Conservation (phyloP, 2,329 filamentous ascomycete species). For the Tricladium varicosporioides region DNA sequence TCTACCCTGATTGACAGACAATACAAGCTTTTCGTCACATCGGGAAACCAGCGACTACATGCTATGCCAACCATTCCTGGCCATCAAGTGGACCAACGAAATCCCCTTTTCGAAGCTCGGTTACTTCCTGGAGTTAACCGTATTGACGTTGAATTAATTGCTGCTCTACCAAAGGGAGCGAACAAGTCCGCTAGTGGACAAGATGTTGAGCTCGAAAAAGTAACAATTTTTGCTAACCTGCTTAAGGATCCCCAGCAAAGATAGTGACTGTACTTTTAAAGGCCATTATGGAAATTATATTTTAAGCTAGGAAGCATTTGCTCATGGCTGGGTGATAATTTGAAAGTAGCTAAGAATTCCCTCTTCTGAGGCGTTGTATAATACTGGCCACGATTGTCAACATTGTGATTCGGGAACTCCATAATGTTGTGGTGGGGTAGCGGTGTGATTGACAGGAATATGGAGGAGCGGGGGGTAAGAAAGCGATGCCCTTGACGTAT, state of each 20-base stretch:
- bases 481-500: too few relatives aligned
- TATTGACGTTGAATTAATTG: slow-evolving; percentile 75
- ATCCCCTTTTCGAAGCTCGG: slow-evolving; percentile 72
- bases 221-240: slow-evolving; percentile 74
- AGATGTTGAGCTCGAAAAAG: slow-evolving; percentile 73
- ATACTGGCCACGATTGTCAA: background rate
- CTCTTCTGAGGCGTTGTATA: background rate
- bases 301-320: background rate
- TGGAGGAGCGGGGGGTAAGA: too few relatives aligned
- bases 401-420: too few relatives aligned
- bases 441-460: too few relatives aligned
- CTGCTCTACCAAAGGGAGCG: slow-evolving; percentile 61
- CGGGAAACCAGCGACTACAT: slow-evolving; percentile 61
- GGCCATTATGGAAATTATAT: background rate
- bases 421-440: too few relatives aligned
- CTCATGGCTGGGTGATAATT: background rate
- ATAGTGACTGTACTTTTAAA: slow-evolving; percentile 1
- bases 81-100: slow-evolving; percentile 51
- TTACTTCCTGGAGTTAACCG: slow-evolving; percentile 72
- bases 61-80: slow-evolving; percentile 48
- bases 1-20: slow-evolving; percentile 63
- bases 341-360: background rate
- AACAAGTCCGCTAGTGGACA: slow-evolving; percentile 53
- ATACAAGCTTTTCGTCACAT: slow-evolving; percentile 72
- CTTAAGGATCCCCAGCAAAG: slow-evolving; percentile 10